A percentile compares a stretch with the other conserved stretches of the same genome.
These are phyloP conservation scores for Cercospora citrullina DNA, from an alignment of 2,329 filamentous ascomycete genomes.

Conservation along the genomic window DNA sequence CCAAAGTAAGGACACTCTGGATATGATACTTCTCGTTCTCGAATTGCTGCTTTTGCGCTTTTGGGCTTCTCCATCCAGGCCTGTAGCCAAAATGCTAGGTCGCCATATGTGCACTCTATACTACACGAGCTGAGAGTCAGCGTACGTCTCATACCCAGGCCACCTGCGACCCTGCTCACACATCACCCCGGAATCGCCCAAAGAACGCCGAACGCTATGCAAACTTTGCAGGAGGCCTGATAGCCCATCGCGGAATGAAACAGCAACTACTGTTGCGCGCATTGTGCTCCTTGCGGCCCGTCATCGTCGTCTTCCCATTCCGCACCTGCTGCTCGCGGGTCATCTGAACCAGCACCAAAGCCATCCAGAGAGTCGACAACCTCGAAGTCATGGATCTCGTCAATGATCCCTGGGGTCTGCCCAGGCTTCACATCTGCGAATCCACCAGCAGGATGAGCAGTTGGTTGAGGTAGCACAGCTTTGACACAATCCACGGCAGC, in stretches of 20 bases:
- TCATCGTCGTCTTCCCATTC: slow-evolving; percentile 72
- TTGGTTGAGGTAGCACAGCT: slow-evolving; percentile 67
- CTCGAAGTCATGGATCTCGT: slow-evolving; percentile 79
- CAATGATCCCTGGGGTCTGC: slow-evolving; percentile 68
- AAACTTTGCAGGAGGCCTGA: neutral
- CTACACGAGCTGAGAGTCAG: neutral
- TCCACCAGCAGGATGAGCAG: slow-evolving; percentile 36
- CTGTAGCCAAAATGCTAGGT: neutral
- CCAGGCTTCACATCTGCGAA: slow-evolving; percentile 43
- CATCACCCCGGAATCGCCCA: neutral
- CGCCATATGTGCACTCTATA: slow-evolving; percentile 1
- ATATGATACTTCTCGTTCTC: neutral
- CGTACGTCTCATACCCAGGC: slow-evolving; percentile 3
- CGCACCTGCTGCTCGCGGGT: slow-evolving; percentile 63
- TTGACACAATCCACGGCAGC: slow-evolving; percentile 67
- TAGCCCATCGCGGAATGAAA: neutral
- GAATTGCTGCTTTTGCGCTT: neutral
- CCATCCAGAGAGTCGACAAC: slow-evolving; percentile 80
- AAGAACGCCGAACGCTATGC: slow-evolving; percentile 7
- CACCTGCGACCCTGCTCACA: neutral
- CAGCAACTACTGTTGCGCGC: slow-evolving; percentile 64
- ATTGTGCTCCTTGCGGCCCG: slow-evolving; percentile 63
- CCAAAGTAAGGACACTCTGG: neutral
- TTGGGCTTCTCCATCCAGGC: neutral
- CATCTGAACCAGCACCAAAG: slow-evolving; percentile 72